Conservation (phyloP, 2,329 filamentous ascomycete species). For the Zymoseptoria crescenta region DNA sequence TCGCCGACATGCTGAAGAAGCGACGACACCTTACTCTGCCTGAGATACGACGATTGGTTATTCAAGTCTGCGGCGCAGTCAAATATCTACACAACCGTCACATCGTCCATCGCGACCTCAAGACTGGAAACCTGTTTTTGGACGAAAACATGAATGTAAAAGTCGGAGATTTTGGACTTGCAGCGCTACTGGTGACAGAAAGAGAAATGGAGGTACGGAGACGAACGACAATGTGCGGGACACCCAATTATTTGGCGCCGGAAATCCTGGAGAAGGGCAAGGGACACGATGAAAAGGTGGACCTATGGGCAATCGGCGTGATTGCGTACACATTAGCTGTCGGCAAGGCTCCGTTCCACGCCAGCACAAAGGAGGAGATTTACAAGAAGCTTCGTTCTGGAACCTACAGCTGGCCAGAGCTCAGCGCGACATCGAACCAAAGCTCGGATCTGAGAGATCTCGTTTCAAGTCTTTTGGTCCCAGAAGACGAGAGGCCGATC, state of each 20-base stretch:
- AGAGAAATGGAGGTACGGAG: constrained; percentile 76
- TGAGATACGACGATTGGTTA: constrained; percentile 85
- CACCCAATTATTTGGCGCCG: constrained; percentile 95
- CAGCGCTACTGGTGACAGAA: constrained; percentile 82
- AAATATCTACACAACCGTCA: constrained; percentile 96
- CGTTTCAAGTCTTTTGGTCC: constrained; percentile 66
- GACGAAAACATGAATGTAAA: constrained; percentile 96
- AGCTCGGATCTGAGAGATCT: constrained; percentile 74
- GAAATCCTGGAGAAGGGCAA: constrained; percentile 94
- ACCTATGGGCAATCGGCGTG: constrained; percentile 96
- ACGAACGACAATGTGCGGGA: constrained; percentile 89
- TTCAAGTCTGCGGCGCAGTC: constrained; percentile 92
- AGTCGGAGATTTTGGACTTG: constrained; percentile 93
- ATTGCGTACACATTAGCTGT: constrained; percentile 98
- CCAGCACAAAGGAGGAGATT: constrained; percentile 77
- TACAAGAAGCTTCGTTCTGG: constrained; percentile 61
- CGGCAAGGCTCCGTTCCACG: constrained; percentile 93
- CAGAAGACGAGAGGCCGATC: constrained; percentile 65
- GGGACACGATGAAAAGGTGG: constrained; percentile 94
- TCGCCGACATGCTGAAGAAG: constrained; percentile 96
- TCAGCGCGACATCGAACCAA: constrained; percentile 57
- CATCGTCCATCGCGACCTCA: constrained; percentile 92
- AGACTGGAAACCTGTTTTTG: constrained; percentile 96
- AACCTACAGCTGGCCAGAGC: constrained; percentile 72
- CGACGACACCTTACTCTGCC: constrained; percentile 85